Base-by-base conservation (phyloP, 352 stramenopile species). In the Hyaloperonospora brassicae region DNA sequence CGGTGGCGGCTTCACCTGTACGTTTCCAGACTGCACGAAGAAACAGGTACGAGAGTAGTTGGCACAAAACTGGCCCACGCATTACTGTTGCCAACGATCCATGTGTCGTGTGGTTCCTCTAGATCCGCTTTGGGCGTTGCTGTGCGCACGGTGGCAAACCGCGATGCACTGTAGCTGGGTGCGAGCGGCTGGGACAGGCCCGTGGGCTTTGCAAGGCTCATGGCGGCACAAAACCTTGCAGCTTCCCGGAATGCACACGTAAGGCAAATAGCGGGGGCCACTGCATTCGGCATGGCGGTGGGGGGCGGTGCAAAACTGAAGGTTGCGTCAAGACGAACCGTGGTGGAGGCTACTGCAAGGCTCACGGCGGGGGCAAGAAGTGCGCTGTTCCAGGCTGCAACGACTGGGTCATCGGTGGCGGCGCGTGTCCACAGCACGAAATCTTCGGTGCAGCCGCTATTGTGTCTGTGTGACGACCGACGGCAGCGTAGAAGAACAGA, bases 211-310 rank as follows among this genome's bases (percentile, higher is more conserved):
- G 85, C 59, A 94, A 93, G 55, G 68, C 69, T 27, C 85, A 95
- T 47, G 85, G 85, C 35, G 85, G 84, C 7, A 85, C 72, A 8
- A 72, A 83, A 47, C 73, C 60, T 40, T 93, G 83, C 46, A 73
- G 72, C 44, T 70, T 73, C 35, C 54, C 70, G 0, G 74, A 73
- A 14, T 93, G 83, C 50, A 72, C 61, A 24, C 78, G 81, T 35
- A 81, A 84, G 34, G 80, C 80, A 46, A 89, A 84, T 47, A 86
- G 76, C 42, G 78, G 80, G n/a, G 84, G 84, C 11, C 73, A 71
- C 48, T 95, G 85, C 54, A 93, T 91, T 55, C 72, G 70, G 23
- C 85, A 95, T 48, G 85, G 85, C 39, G 83, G 83, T 14, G 84
- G 85, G 22, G 71, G 77, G 0, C 68, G 67, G 17, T 93, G 83